Percentiles rank a stretch among this genome's conserved stretches.
Evolutionary conservation across 306 rosid genomes (phyloP).

Genomic region (Gleditsia sinensis): DNA sequence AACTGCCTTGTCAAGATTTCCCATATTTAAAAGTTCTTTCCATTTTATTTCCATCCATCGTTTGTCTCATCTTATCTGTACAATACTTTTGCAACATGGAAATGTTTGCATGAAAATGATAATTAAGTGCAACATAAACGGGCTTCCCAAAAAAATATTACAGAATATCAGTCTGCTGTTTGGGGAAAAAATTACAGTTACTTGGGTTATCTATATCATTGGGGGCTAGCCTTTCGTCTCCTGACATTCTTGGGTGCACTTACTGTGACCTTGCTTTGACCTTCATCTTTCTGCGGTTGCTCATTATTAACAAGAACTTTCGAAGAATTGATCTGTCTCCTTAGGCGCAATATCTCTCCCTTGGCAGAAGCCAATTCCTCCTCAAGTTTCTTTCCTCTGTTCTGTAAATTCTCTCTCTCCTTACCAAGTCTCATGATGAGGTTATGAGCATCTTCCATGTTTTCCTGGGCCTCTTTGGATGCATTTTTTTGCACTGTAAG

Average conservation of each 20-base stretch:
- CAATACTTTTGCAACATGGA: slow-evolving; percentile 22
- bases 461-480: slow-evolving; percentile 63
- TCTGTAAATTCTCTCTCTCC: slow-evolving; percentile 70
- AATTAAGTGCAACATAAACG: background rate
- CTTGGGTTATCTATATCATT: slow-evolving; percentile 31
- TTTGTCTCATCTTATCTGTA: slow-evolving; percentile 21
- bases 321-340: slow-evolving; percentile 39
- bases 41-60: background rate
- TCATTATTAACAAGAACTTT: slow-evolving; percentile 40
- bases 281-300: slow-evolving; percentile 32
- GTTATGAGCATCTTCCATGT: slow-evolving; percentile 81
- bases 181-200: background rate
- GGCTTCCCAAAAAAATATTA: background rate
- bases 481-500: slow-evolving; percentile 63
- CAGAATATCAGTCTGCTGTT: slow-evolving; percentile 2
- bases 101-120: background rate
- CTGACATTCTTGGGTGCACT: slow-evolving; percentile 26
- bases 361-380: slow-evolving; percentile 80
- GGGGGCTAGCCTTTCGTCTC: slow-evolving; percentile 45
- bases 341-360: slow-evolving; percentile 63
- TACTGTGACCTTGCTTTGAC: slow-evolving; percentile 32
- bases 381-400: slow-evolving; percentile 64
- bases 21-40: background rate
- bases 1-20: too few species aligned
- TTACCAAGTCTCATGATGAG: slow-evolving; percentile 62